phyloP scores from a whole-genome alignment of 2,329 filamentous ascomycete species.

The Chaetothyriales sp. region DNA sequence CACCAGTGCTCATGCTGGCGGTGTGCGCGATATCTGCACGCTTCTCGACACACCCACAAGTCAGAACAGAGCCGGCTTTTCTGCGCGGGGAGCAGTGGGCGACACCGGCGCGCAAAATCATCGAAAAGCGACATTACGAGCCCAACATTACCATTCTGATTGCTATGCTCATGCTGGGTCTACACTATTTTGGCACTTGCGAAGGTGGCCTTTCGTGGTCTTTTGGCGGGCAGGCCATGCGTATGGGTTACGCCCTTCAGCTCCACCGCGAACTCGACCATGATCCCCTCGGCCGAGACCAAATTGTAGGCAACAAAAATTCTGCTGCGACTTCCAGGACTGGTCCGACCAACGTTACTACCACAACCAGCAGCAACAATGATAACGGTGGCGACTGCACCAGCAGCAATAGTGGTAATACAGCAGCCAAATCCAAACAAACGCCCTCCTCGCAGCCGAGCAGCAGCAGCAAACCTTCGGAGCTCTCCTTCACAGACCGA shows the following conservation, averaged over 20 bases:
- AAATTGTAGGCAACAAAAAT: conserved; percentile 19
- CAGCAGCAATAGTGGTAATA: not conserved
- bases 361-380: not conserved
- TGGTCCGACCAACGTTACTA: not conserved
- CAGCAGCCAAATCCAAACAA: not conserved
- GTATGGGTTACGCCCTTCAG: conserved; percentile 94
- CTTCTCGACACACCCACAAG: conserved; percentile 76
- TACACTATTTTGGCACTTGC: conserved; percentile 95
- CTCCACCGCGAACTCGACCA: conserved; percentile 82
- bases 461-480: conserved; percentile 24
- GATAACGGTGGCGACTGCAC: not conserved
- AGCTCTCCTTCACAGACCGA: conserved; percentile 77
- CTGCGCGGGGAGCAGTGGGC: conserved; percentile 87
- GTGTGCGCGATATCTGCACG: conserved; percentile 92
- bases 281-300: conserved; percentile 54
- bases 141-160: conserved; percentile 94
- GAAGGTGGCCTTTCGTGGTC: conserved; percentile 95
- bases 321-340: not conserved
- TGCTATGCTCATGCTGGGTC: conserved; percentile 70
- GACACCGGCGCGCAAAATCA: conserved; percentile 70
- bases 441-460: conserved; percentile 3
- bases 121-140: conserved; percentile 76
- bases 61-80: conserved; percentile 65
- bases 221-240: conserved; percentile 81
- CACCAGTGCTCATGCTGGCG: conserved; percentile 81